Percentiles rank a stretch among this genome's conserved stretches.
These are phyloP conservation scores for Ceriops zippeliana DNA, from an alignment of 345 rosid species.

Conservation along the genomic window DNA sequence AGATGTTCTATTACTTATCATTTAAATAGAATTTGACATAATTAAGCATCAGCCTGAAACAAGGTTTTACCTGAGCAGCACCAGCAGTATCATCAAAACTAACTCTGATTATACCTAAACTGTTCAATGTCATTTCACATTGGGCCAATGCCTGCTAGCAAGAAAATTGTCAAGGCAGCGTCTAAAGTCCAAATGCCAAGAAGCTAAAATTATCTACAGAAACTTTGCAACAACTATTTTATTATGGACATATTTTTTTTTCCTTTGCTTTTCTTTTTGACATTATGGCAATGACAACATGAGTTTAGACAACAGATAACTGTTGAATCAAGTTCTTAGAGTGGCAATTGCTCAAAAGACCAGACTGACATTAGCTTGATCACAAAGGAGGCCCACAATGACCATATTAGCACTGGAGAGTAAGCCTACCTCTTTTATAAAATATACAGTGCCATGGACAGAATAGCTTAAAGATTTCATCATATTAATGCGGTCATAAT, in stretches of 20 bases:
- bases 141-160: constrained; percentile 70
- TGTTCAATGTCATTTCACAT: constrained; percentile 61
- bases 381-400: background rate
- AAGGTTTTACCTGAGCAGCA: constrained; percentile 71
- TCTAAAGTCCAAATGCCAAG: background rate
- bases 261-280: too few species aligned
- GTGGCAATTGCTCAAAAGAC: too few species aligned
- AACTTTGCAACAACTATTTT: background rate
- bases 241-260: too few species aligned
- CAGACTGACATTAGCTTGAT: background rate
- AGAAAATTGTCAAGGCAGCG: constrained; percentile 9
- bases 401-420: background rate
- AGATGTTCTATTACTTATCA: constrained; percentile 7
- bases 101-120: constrained; percentile 54
- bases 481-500: too few species aligned
- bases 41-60: constrained; percentile 4
- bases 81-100: constrained; percentile 72
- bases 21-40: constrained; percentile 8
- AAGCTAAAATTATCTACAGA: background rate
- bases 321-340: background rate
- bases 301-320: background rate
- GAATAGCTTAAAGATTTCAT: background rate
- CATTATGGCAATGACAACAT: background rate
- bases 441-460: background rate
- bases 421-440: background rate